These are phyloP conservation scores for Didymella pomorum DNA, from an alignment of 2,329 filamentous ascomycete genomes.

Conservation along the genomic window DNA sequence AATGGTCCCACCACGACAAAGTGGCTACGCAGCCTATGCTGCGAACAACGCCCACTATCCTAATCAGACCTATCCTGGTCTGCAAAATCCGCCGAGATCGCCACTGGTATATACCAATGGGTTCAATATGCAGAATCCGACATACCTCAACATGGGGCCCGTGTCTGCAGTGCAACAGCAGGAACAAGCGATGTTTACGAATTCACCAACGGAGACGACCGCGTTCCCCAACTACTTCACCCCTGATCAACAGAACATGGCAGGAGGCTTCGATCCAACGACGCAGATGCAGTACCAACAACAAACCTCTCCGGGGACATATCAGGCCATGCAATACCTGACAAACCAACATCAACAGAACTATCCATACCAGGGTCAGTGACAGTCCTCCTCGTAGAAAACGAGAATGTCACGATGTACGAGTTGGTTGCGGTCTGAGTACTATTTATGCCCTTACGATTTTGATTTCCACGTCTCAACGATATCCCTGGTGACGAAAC, in stretches of 20 bases:
- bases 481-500: slow-evolving; percentile 19
- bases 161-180: slow-evolving; percentile 42
- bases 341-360: slow-evolving; percentile 36
- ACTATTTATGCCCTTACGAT: slow-evolving; percentile 8
- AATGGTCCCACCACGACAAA: slow-evolving; percentile 34
- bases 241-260: slow-evolving; percentile 38
- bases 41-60: slow-evolving; percentile 32
- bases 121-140: slow-evolving; percentile 39
- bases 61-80: slow-evolving; percentile 47
- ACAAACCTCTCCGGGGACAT: slow-evolving; percentile 26
- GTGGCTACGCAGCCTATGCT: slow-evolving; percentile 33
- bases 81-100: slow-evolving; percentile 42
- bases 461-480: slow-evolving; percentile 3
- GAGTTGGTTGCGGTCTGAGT: not conserved
- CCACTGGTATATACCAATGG: slow-evolving; percentile 42
- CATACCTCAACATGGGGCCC: slow-evolving; percentile 36
- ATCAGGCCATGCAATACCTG: slow-evolving; percentile 47
- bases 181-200: slow-evolving; percentile 43
- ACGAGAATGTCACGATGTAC: not conserved
- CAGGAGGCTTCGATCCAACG: slow-evolving; percentile 38
- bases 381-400: too few species aligned
- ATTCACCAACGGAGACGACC: slow-evolving; percentile 49
- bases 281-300: slow-evolving; percentile 44
- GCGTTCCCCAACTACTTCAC: slow-evolving; percentile 46
- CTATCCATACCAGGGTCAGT: slow-evolving; percentile 36